Conservation (phyloP, 257 asterid genomes). For the Leonotis leonurus region DNA sequence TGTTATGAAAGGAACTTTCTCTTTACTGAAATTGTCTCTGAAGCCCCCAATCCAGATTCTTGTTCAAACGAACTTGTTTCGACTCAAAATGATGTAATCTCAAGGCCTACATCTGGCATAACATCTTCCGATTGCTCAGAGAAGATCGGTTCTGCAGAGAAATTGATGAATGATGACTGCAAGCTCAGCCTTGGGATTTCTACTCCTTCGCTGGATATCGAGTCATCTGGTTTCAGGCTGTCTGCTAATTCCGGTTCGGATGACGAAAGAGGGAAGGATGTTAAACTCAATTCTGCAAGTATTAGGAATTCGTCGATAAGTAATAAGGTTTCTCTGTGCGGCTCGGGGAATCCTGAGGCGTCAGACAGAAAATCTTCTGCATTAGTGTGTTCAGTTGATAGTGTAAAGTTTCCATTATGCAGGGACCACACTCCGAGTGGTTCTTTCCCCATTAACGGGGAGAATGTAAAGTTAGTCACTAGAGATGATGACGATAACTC, state of each 20-base stretch:
- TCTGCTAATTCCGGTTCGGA: constrained; percentile 44
- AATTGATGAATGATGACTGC: constrained; percentile 47
- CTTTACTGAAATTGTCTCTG: constrained; percentile 62
- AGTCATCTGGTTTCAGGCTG: constrained; percentile 42
- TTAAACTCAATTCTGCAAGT: constrained; percentile 38
- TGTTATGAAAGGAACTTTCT: constrained; percentile 53
- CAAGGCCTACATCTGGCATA: constrained; percentile 60
- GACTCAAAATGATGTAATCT: constrained; percentile 41
- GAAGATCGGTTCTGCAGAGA: constrained; percentile 46
- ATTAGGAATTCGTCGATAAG: constrained; percentile 42
- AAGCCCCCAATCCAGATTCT: constrained; percentile 37
- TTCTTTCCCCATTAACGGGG: constrained; percentile 40
- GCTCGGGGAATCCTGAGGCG: constrained; percentile 27
- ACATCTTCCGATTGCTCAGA: constrained; percentile 67
- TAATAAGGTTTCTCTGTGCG: constrained; percentile 29
- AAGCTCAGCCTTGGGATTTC: constrained; percentile 52
- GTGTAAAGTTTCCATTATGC: constrained; percentile 45
- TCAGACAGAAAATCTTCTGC: constrained; percentile 50
- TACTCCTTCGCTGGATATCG: constrained; percentile 41
- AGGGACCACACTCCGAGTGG: constrained; percentile 43
- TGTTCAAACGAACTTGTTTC: constrained; percentile 29
- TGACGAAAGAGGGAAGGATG: constrained; percentile 34
- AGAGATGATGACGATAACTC: constrained; percentile 85
- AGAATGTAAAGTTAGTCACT: constrained; percentile 62
- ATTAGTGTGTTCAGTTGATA: constrained; percentile 55